Evolutionary conservation across 1,284 basidiomycete species (phyloP).

Genomic region (Cutaneotrichosporon cavernicola): DNA sequence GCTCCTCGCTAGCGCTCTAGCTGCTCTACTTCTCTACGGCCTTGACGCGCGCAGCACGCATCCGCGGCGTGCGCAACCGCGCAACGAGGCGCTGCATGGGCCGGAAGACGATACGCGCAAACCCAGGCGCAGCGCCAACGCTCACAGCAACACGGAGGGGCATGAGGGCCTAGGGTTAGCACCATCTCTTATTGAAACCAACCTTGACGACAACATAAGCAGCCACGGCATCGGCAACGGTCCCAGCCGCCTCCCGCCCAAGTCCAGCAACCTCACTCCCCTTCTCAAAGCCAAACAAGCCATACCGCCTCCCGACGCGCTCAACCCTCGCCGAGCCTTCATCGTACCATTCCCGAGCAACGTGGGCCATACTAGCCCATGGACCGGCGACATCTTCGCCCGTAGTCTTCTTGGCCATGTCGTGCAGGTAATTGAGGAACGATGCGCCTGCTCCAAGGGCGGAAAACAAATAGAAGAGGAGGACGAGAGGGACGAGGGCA

Average conservation of each 20-base stretch:
- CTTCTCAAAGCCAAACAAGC: slow-evolving; percentile 75
- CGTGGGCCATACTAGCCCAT: slow-evolving; percentile 50
- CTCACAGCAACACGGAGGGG: slow-evolving; percentile 74
- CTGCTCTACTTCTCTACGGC: neutral
- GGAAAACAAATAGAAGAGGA: slow-evolving; percentile 71
- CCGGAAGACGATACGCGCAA: slow-evolving; percentile 60
- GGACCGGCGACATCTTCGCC: slow-evolving; percentile 18
- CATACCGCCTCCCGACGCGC: slow-evolving; percentile 72
- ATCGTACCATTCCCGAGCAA: slow-evolving; percentile 62
- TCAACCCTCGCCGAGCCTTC: slow-evolving; percentile 73
- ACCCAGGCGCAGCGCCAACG: slow-evolving; percentile 70
- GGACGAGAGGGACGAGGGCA: slow-evolving; percentile 72
- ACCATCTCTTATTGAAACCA: slow-evolving; percentile 26
- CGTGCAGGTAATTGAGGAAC: slow-evolving; percentile 57
- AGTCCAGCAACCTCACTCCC: slow-evolving; percentile 11
- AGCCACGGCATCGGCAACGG: slow-evolving; percentile 60
- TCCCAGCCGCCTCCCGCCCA: slow-evolving; percentile 33
- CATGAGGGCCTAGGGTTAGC: slow-evolving; percentile 63
- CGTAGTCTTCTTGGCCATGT: slow-evolving; percentile 9
- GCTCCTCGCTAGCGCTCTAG: neutral
- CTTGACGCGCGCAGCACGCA: slow-evolving; percentile 8
- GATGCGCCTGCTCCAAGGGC: slow-evolving; percentile 69
- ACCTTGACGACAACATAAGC: slow-evolving; percentile 86
- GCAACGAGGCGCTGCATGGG: slow-evolving; percentile 5
- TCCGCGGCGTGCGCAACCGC: slow-evolving; percentile 1